These are phyloP conservation scores for Simplicillium aogashimaense DNA, from an alignment of 2,329 filamentous ascomycete genomes.

Conservation along the genomic window DNA sequence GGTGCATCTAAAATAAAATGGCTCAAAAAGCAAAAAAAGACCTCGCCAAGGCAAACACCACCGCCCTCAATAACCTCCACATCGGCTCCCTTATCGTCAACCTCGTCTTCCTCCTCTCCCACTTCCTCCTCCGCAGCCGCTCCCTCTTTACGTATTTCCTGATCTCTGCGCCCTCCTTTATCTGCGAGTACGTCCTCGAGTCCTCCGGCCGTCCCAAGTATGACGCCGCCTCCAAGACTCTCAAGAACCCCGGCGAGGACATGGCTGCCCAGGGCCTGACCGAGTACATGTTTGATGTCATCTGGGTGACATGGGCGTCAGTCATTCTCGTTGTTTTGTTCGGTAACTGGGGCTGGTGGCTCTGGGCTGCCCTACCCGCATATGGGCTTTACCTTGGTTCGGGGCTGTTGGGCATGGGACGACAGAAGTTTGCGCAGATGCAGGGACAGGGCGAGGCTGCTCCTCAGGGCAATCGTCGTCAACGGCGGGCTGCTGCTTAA, in stretches of 20 bases:
- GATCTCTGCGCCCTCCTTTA: constrained; percentile 63
- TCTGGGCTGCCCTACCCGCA: constrained; percentile 45
- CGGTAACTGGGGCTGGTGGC: constrained; percentile 64
- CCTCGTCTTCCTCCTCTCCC: constrained; percentile 61
- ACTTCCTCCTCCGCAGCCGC: constrained; percentile 55
- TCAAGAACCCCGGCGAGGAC: constrained; percentile 76
- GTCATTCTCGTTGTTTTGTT: constrained; percentile 62
- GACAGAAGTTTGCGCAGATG: constrained; percentile 40
- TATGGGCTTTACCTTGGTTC: constrained; percentile 46
- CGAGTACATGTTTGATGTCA: constrained; percentile 95
- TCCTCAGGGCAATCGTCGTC: constrained; percentile 39
- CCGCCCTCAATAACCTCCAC: constrained; percentile 73
- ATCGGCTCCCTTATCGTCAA: constrained; percentile 65
- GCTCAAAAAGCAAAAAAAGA: constrained; percentile 56
- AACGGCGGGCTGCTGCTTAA: constrained; percentile 40
- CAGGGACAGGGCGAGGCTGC: constrained; percentile 20
- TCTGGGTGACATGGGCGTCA: constrained; percentile 88
- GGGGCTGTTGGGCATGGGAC: constrained; percentile 42
- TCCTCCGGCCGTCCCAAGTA: constrained; percentile 70
- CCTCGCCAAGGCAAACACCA: constrained; percentile 66
- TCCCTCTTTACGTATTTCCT: constrained; percentile 59
- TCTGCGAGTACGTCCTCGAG: constrained; percentile 82
- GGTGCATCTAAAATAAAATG: constrained; percentile 31
- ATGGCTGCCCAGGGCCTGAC: constrained; percentile 80
- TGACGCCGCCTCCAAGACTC: constrained; percentile 50